Base-by-base conservation (phyloP, 208 protist genomes). In the Leishmania lainsoni region DNA sequence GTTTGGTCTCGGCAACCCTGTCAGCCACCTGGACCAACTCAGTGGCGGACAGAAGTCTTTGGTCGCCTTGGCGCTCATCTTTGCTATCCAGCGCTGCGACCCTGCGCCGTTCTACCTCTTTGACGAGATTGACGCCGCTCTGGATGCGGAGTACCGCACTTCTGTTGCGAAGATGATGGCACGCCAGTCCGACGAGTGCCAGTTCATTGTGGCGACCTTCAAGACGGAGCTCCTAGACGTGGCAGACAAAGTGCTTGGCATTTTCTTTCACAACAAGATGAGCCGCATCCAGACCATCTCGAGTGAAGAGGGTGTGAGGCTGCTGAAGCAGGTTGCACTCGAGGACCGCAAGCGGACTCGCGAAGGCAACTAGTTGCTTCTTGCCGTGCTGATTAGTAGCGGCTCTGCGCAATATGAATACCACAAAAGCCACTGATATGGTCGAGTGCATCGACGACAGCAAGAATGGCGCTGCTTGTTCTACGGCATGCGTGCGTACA, bases 51-150 rank as follows among this genome's bases (percentile, higher is more conserved):
- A 99, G 89, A 99, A 99, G 87, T 99, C 99, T 52, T 87, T 99
- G 12, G 98, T 99, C 9, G 99, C 99, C 0, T 91, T 99, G n/a
- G 92, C 98, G 12, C 89, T 99, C 29, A 99, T 99, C 80, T 99
- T 99, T 86, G 99, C 99, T 29, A 99, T 99, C 80, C 99, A 99
- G 87, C 90, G 97, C 49, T 99, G 94, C 81, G 99, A 99, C 80
- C 99, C 99, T 9, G 99, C 99, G 1, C 99, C 99, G 35, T 99
- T 99, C 86, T 99, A 99, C 86, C 86, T 99, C 6, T 99, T 99
- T 80, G 99, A 99, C 86, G 99, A 99, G 91, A 99, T 99, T 78
- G 99, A 99, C 84, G 95, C 99, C 17, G 98, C 98, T 4, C 92
- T 99, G 10, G 99, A 99, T 90, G 85, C 96, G 5, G 94, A 98